A percentile compares a stretch with the other conserved stretches of the same genome.
Evolutionary conservation across 768 basidiomycete genomes (phyloP).

Genomic region (Lentinula sp.): DNA sequence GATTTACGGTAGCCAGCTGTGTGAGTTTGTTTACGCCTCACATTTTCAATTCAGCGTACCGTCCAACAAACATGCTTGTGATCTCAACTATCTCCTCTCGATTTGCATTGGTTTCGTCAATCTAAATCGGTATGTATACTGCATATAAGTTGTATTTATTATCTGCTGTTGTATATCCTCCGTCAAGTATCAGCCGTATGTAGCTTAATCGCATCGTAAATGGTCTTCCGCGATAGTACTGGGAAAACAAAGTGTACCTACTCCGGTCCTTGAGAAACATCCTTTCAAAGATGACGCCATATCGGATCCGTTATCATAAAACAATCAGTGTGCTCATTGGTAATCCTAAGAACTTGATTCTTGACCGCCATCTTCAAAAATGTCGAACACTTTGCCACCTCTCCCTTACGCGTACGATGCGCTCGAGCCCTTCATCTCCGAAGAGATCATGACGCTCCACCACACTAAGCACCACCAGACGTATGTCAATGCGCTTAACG

Average conservation of each 20-base stretch:
- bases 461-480: conserved; percentile 95
- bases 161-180: background rate
- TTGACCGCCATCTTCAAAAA: conserved; percentile 13
- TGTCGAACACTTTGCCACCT: conserved; percentile 57
- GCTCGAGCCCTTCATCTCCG: conserved; percentile 90
- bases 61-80: background rate
- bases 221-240: background rate
- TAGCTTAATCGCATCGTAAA: background rate
- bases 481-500: conserved; percentile 89
- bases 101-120: background rate
- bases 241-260: too few species aligned
- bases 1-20: conserved; percentile 47
- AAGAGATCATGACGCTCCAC: conserved; percentile 92
- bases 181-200: background rate
- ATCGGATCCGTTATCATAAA: background rate
- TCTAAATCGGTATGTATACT: background rate
- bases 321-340: background rate
- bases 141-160: background rate
- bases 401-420: conserved; percentile 81
- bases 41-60: background rate
- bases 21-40: background rate
- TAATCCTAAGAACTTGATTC: background rate
- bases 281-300: background rate
- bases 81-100: background rate
- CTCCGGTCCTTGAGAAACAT: too few species aligned